These are phyloP conservation scores for Naganishia randhawae DNA, from an alignment of 768 basidiomycete genomes.

Conservation along the genomic window DNA sequence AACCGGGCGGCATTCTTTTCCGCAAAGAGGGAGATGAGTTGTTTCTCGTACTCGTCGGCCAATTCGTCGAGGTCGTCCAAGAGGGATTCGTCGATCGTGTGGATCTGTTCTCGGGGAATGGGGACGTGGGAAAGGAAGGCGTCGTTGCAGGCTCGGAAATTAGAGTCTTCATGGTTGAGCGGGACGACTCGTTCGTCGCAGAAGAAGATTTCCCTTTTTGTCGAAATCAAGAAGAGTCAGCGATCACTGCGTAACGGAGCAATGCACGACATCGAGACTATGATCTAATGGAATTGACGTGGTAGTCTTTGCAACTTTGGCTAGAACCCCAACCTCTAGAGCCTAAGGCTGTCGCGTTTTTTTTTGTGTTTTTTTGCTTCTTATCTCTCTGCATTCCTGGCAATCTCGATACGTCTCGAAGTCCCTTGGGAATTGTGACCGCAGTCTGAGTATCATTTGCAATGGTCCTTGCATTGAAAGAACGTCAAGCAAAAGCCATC, in stretches of 20 bases:
- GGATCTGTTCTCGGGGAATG: slow-evolving; percentile 72
- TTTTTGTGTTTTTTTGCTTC: too few species aligned
- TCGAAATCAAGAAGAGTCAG: neutral
- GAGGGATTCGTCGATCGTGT: slow-evolving; percentile 68
- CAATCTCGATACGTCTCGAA: neutral
- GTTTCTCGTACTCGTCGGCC: slow-evolving; percentile 55
- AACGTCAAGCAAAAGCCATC: neutral
- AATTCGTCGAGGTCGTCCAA: slow-evolving; percentile 56
- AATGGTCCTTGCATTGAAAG: neutral
- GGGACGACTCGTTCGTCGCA: slow-evolving; percentile 94
- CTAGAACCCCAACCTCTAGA: neutral
- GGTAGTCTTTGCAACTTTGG: neutral
- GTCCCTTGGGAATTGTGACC: neutral
- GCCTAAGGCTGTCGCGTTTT: too few species aligned
- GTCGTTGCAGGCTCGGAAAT: slow-evolving; percentile 70
- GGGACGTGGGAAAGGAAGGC: slow-evolving; percentile 77
- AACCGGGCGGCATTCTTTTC: slow-evolving; percentile 89
- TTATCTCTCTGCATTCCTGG: neutral
- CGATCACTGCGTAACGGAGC: neutral
- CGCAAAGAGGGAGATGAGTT: slow-evolving; percentile 84
- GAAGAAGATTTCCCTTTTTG: slow-evolving; percentile 87
- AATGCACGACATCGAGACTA: neutral
- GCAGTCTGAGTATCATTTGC: neutral
- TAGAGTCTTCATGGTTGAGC: slow-evolving; percentile 86
- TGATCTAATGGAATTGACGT: neutral